Evolutionary conservation across 306 rosid genomes (phyloP), one percentile per base, ranked within the genome.

Genomic region (Hippophae rhamnoides): DNA sequence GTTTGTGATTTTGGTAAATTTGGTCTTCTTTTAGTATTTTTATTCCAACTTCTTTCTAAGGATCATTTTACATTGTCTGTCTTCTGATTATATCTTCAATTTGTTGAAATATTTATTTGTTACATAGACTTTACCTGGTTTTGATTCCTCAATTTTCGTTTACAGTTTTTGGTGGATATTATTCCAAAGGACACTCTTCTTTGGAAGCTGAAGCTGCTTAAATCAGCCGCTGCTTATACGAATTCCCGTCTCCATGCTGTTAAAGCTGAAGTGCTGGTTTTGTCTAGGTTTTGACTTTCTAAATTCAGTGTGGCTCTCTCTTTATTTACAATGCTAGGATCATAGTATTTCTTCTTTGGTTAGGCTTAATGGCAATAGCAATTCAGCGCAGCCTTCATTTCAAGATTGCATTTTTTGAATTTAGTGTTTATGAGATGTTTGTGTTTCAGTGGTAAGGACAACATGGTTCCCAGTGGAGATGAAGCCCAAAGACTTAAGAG

Each of bases 191-290:
- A 79, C 38, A 77, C 88, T 57, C 90, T 92, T 86, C 80, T 84
- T 41, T 92, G 99, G 99, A 93, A 88, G 84, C 78, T 88, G 78
- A 80, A 88, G 83, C 88, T 93, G 79, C 84, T 88, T 57, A 82
- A 82, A 68, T 82, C 90, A 69, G 95, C 90, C 63, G 86, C 99
- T 71, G 85, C 94, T 23, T 88, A 88, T 72, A 77, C 96, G 47
- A 92, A 86, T 74, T 92, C 99, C 5, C 97, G 94, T 65, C 95
- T 88, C 51, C 95, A 88, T 82, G 96, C 99, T 57, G 86, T 92
- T 60, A 82, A 77, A 80, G 96, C 95, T 13, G 95, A 92, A 86
- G 97, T 92, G 7, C 99, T 92, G 47, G 85, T 92, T 68, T 81
- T 92, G 62, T 87, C 99, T 58, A 92, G 99, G 99, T 92, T 65